Evolutionary conservation across 140 eudicot genomes (phyloP), one percentile per base, ranked within the genome.

Genomic region (Anethum foeniculum): DNA sequence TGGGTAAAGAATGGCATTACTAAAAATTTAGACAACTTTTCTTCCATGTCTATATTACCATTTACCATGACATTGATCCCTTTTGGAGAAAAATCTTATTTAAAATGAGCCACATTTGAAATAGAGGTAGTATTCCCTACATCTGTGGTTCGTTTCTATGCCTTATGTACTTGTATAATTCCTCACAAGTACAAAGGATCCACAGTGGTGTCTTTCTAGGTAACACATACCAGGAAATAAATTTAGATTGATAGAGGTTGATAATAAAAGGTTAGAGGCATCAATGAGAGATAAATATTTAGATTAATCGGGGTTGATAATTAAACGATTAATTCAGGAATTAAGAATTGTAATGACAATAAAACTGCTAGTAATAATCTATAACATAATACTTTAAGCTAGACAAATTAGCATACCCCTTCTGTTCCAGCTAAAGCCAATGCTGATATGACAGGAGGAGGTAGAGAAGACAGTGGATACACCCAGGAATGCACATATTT

Each of bases 381-480:
- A 16, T 52, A 32, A 82, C 23, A 6, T 3, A 6, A 48, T 39
- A 71, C 16, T n/a, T 23, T 46, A 44, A n/a, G 34, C 58, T 38
- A 1, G 34, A 4, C 36, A 38, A 30, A 27, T 49, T n/a, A 76
- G 32, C 77, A 71, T 86, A 95, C 97, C 87, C 87, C 90, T 43
- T 89, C 90, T 28, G 76, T 82, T 78, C 80, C 80, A 67, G 97
- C 83, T 80, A 86, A 65, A 71, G 85, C 80, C 81, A 95, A 89
- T 54, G 96, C 90, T 43, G 97, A 88, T 80, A 95, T 95, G 34
- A 90, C 95, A 58, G 88, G 39, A 79, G 90, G 87, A 56, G 99
- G 97, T 73, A 95, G 83, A 75, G 89, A 83, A 81, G 96, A 84
- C 80, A 92, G 96, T 3, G 99, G 99, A 76, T 92, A 87, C 83